Evolutionary conservation across 495 filamentous ascomycete species (phyloP).

Genomic region (Aspergillus nanangensis): DNA sequence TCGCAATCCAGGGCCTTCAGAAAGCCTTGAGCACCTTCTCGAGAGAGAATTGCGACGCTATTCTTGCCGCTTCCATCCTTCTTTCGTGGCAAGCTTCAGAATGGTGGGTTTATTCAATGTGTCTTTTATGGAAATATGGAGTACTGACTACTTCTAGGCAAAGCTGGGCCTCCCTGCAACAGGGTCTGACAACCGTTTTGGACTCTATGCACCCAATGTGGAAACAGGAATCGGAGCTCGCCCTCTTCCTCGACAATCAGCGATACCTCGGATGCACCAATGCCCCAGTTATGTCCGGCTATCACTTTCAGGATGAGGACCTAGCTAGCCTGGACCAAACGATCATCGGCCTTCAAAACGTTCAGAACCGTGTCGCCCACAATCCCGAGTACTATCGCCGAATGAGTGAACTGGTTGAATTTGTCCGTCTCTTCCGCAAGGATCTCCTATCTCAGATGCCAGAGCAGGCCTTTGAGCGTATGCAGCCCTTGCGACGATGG

Average conservation of each 20-base stretch:
- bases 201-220: slow-evolving; percentile 82
- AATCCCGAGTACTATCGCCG: slow-evolving; percentile 69
- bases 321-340: slow-evolving; percentile 59
- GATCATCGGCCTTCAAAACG: slow-evolving; percentile 51
- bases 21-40: slow-evolving; percentile 84
- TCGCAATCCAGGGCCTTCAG: slow-evolving; percentile 83
- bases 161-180: slow-evolving; percentile 86
- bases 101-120: slow-evolving; percentile 63
- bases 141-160: slow-evolving; percentile 56
- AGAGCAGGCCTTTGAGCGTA: slow-evolving; percentile 79
- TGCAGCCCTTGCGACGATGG: slow-evolving; percentile 84
- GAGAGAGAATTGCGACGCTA: slow-evolving; percentile 80
- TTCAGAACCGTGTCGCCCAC: slow-evolving; percentile 67
- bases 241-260: slow-evolving; percentile 72
- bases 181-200: slow-evolving; percentile 85
- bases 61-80: slow-evolving; percentile 86
- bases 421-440: slow-evolving; percentile 72
- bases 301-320: slow-evolving; percentile 54
- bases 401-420: slow-evolving; percentile 73
- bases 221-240: slow-evolving; percentile 84
- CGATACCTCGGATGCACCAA: slow-evolving; percentile 50
- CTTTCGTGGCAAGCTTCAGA: slow-evolving; percentile 96
- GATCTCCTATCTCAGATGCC: slow-evolving; percentile 68
- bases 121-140: slow-evolving; percentile 15
- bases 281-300: slow-evolving; percentile 44